Evolutionary conservation across 2,329 filamentous ascomycete genomes (phyloP).

Genomic region (Colletotrichum endophyticum): DNA sequence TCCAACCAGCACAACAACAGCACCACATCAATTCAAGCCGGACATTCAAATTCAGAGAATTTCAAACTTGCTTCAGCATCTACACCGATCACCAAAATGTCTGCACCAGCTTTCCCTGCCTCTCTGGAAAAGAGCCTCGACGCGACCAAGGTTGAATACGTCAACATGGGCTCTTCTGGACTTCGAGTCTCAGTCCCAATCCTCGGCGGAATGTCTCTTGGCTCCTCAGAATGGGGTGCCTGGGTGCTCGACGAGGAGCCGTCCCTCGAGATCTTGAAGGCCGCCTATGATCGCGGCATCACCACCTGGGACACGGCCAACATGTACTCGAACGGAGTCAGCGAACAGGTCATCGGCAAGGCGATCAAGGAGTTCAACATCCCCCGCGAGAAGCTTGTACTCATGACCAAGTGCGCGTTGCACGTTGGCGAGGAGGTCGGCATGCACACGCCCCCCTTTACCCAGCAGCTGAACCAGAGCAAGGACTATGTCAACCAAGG

Average conservation of each 20-base stretch:
- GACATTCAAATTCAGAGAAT: neutral
- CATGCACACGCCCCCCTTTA: constrained; percentile 20
- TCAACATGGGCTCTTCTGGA: constrained; percentile 33
- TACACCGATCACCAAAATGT: neutral
- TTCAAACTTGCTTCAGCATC: neutral
- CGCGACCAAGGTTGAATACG: constrained; percentile 46
- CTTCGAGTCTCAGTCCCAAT: constrained; percentile 11
- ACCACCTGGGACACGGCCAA: constrained; percentile 53
- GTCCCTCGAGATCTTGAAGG: constrained; percentile 15
- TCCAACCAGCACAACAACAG: neutral
- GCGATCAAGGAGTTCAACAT: constrained; percentile 68
- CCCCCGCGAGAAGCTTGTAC: constrained; percentile 67
- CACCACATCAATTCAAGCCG: neutral
- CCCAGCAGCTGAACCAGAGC: neutral
- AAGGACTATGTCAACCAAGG: constrained; percentile 44
- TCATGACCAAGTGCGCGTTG: constrained; percentile 58
- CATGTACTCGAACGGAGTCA: constrained; percentile 65
- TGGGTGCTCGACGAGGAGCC: constrained; percentile 13
- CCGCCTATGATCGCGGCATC: constrained; percentile 20
- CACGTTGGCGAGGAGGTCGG: constrained; percentile 32
- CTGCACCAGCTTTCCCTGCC: neutral
- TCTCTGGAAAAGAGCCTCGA: constrained; percentile 26
- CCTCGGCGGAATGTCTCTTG: constrained; percentile 20
- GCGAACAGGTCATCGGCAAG: constrained; percentile 69
- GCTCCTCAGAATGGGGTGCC: constrained; percentile 11